phyloP scores from a whole-genome alignment of 73 alveolate genomes.

The Paramecium pentaurelia region DNA sequence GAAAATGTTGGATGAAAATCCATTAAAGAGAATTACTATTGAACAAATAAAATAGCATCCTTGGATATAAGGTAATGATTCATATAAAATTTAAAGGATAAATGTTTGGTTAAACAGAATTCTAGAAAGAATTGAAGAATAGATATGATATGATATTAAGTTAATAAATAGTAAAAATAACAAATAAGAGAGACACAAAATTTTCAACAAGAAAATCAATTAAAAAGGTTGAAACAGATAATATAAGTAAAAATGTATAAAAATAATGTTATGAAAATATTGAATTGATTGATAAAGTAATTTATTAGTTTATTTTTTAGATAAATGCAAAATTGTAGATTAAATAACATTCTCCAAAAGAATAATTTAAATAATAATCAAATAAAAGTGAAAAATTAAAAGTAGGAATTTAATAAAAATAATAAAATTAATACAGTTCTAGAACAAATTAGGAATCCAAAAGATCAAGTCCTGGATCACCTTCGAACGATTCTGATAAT shows the following conservation, averaged over 20 bases:
- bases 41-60: conserved; percentile 21
- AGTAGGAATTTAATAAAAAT: not conserved
- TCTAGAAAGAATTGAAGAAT: not conserved
- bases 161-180: not conserved
- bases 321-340: conserved; percentile 24
- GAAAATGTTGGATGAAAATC: conserved; percentile 26
- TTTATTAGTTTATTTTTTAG: not conserved
- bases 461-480: conserved; percentile 37
- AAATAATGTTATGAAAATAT: not conserved
- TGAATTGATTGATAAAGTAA: conserved; percentile 4
- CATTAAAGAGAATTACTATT: not conserved
- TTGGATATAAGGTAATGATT: conserved; percentile 15
- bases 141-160: not conserved
- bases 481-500: conserved; percentile 38
- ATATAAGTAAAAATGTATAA: not conserved
- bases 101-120: not conserved
- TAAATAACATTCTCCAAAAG: not conserved
- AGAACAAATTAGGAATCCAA: conserved; percentile 13
- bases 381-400: not conserved
- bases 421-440: not conserved
- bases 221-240: not conserved
- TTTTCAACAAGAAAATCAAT: not conserved
- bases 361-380: not conserved
- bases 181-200: conserved; percentile 35
- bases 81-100: not conserved